These are phyloP conservation scores for Clarireedia hainanense DNA, from an alignment of 2,329 filamentous ascomycete species.

Conservation along the genomic window DNA sequence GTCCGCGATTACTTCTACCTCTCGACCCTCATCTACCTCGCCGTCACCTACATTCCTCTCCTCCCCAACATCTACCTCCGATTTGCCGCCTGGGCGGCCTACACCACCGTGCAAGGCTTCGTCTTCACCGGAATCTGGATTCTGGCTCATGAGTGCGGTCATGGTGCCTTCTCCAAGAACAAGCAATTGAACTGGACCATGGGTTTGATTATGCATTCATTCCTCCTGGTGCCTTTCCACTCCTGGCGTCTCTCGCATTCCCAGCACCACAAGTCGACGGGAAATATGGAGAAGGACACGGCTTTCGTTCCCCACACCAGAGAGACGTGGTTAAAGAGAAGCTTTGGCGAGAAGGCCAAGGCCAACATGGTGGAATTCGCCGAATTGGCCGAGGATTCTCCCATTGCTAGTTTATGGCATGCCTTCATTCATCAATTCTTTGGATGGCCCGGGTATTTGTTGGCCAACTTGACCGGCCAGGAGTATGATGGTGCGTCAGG, in stretches of 20 bases:
- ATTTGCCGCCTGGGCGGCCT: conserved; percentile 46
- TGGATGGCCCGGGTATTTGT: conserved; percentile 57
- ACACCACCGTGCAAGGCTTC: conserved; percentile 59
- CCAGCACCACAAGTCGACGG: conserved; percentile 61
- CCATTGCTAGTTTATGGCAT: conserved; percentile 44
- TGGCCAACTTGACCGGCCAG: conserved; percentile 43
- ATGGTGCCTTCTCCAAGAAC: conserved; percentile 57
- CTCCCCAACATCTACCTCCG: conserved; percentile 41
- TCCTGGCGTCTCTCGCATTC: conserved; percentile 65
- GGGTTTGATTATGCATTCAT: conserved; percentile 59
- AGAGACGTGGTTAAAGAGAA: conserved; percentile 25
- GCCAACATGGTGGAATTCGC: conserved; percentile 33
- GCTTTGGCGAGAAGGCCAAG: conserved; percentile 24
- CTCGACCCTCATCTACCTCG: conserved; percentile 37
- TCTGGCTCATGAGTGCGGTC: conserved; percentile 64
- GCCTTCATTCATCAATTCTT: conserved; percentile 55
- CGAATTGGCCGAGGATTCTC: conserved; percentile 56
- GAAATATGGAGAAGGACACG: conserved; percentile 61
- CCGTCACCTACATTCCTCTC: conserved; percentile 45
- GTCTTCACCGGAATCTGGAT: conserved; percentile 66
- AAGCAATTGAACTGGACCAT: conserved; percentile 51
- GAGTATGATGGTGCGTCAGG: conserved; percentile 26
- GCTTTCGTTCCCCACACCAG: conserved; percentile 50
- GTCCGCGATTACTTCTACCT: conserved; percentile 48
- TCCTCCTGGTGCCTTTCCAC: conserved; percentile 62